These are phyloP conservation scores for Colletotrichum spaethianum DNA, from an alignment of 2,329 filamentous ascomycete genomes.

Conservation along the genomic window DNA sequence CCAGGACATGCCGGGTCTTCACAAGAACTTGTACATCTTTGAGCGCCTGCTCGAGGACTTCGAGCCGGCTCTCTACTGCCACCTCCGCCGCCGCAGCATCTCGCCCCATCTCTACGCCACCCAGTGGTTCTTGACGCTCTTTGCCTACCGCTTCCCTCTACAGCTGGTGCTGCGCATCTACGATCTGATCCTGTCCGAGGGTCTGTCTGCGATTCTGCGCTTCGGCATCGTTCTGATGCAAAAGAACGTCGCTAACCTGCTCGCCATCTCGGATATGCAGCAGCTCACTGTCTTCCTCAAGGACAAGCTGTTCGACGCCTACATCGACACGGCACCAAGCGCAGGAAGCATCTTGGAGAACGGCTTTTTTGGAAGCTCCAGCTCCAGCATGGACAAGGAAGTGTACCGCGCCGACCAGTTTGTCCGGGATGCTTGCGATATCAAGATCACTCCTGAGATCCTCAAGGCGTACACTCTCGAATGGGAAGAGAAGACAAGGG, in stretches of 20 bases:
- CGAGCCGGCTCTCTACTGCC: constrained; percentile 94
- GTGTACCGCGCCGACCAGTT: constrained; percentile 95
- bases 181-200: constrained; percentile 94
- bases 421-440: constrained; percentile 90
- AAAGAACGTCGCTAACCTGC: constrained; percentile 84
- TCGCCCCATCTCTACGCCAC: constrained; percentile 95
- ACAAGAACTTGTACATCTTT: constrained; percentile 94
- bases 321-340: constrained; percentile 94
- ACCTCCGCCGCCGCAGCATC: constrained; percentile 89
- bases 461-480: constrained; percentile 86
- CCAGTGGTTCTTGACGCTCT: constrained; percentile 99
- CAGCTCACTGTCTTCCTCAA: constrained; percentile 91
- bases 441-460: constrained; percentile 87
- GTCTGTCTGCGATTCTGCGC: constrained; percentile 91
- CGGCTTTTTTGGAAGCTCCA: constrained; percentile 96
- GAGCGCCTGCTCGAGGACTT: constrained; percentile 94
- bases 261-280: constrained; percentile 92
- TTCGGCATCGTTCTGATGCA: constrained; percentile 98
- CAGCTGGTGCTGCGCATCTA: constrained; percentile 97
- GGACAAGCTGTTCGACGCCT: constrained; percentile 94
- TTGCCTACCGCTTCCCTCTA: constrained; percentile 96
- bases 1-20: constrained; percentile 95
- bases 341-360: constrained; percentile 95
- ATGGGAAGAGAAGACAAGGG: constrained; percentile 92
- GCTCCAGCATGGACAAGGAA: constrained; percentile 91